Evolutionary conservation across 1,284 basidiomycete species (phyloP), one percentile per base, ranked within the genome.

Genomic region (Sphagnurus paluster): DNA sequence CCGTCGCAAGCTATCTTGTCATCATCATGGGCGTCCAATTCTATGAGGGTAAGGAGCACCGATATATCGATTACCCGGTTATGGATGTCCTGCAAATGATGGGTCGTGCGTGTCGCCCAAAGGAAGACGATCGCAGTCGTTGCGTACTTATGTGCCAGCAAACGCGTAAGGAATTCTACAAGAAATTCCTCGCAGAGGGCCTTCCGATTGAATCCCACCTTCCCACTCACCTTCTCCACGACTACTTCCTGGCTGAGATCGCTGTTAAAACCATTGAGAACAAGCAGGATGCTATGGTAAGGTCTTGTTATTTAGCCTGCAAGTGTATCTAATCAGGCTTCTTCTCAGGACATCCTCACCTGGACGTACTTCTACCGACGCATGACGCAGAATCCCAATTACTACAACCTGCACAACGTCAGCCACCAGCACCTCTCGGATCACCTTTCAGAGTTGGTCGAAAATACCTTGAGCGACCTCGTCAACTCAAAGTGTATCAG

Each of bases 21-120:
- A 87, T 99, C 61, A 90, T 99, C 61, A 98, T 99, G 93, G 95
- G 95, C 23, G 92, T 98, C 1, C 97, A 99, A 65, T 90, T 74
- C 49, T 99, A 92, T 60, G 94, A 99, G 63, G 94, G 93, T 60
- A 90, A 91, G 67, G 94, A 98, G 60, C 94, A 97, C 64, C 90
- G 96, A 41, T 99, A 99, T 59, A 79, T 97, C 57, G 96, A 99
- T 69, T 99, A 98, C 61, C 91, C 97, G 1, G 90, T 99, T 48
- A 93, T 96, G 75, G 95, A 98, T 58, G 89, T 99, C 9, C 79
- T 99, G 1, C 95, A 99, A 63, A 99, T 99, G 96, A 97, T 99
- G 82, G 97, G 97, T 33, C 82, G 88, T 16, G 95, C 96, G 1
- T 98, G 94, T 63, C 82, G 93, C 21, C 93, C 96, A 13, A 70